Percentiles rank a stretch among this genome's conserved stretches.
Conservation (phyloP, 257 asterid species). For the Fraxinus pennsylvanica region DNA sequence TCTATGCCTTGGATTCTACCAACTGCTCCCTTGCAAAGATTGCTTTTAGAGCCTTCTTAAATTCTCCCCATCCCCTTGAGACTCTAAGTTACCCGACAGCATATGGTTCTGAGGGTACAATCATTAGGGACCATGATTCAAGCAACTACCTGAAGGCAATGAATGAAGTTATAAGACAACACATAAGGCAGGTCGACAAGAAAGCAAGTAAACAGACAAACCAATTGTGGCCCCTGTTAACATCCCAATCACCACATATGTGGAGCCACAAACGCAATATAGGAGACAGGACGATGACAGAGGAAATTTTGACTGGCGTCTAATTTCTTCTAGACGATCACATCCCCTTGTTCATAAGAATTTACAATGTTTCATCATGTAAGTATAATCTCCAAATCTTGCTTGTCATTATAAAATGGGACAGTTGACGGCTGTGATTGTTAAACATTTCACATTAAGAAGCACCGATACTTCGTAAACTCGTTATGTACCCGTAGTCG, state of each 20-base stretch:
- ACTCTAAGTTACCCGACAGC: conserved; percentile 82
- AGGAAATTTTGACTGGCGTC: conserved; percentile 45
- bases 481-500: too few relatives aligned
- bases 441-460: neutral
- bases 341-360: neutral
- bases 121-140: conserved; percentile 81
- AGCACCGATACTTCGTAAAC: too few relatives aligned
- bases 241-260: conserved; percentile 70
- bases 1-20: conserved; percentile 46
- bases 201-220: conserved; percentile 54
- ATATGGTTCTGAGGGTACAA: conserved; percentile 79
- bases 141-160: conserved; percentile 79
- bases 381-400: conserved; percentile 31
- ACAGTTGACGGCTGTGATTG: neutral
- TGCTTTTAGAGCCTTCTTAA: conserved; percentile 64
- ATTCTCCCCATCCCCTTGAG: conserved; percentile 81
- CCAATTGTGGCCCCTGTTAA: conserved; percentile 67
- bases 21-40: conserved; percentile 37
- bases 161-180: conserved; percentile 55
- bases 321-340: conserved; percentile 16
- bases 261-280: conserved; percentile 55
- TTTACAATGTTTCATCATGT: conserved; percentile 22
- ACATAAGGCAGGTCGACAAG: conserved; percentile 41
- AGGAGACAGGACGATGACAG: conserved; percentile 27
- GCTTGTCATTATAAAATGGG: neutral